Evolutionary conservation across 1,284 basidiomycete species (phyloP).

Genomic region (Fomes fomentarius): DNA sequence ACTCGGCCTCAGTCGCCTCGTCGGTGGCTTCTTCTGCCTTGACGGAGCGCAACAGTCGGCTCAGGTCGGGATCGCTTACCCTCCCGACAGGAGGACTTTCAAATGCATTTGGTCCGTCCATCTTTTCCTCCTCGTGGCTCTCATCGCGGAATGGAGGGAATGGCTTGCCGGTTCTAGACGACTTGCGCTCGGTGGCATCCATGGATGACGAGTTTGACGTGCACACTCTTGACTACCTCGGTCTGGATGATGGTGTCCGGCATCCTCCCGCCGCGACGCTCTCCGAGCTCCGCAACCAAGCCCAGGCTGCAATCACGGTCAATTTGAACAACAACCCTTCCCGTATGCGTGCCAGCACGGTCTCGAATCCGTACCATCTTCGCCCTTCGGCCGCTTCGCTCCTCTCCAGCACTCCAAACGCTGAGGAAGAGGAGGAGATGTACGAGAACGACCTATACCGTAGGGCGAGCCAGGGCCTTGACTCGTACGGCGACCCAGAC

Average conservation of each 20-base stretch:
- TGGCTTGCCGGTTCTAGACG: constrained; percentile 70
- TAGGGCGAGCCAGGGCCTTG: constrained; percentile 31
- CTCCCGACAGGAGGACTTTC: constrained; percentile 74
- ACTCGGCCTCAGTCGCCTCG: constrained; percentile 70
- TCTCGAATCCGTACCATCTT: constrained; percentile 81
- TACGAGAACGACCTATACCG: constrained; percentile 67
- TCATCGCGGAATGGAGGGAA: constrained; percentile 61
- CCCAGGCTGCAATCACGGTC: constrained; percentile 85
- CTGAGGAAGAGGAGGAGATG: constrained; percentile 71
- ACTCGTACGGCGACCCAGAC: constrained; percentile 56
- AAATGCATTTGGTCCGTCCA: constrained; percentile 85
- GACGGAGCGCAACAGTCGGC: constrained; percentile 74
- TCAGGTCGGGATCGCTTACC: constrained; percentile 85
- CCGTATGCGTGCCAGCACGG: constrained; percentile 85
- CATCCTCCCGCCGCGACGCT: constrained; percentile 80
- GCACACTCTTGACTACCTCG: constrained; percentile 93
- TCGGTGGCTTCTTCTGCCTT: constrained; percentile 61
- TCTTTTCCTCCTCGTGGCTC: constrained; percentile 89
- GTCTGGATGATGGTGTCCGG: constrained; percentile 77
- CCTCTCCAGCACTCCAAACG: constrained; percentile 62
- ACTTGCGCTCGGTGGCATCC: constrained; percentile 77
- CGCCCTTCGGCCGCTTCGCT: constrained; percentile 61
- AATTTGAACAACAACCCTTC: constrained; percentile 74
- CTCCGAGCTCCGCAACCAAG: constrained; percentile 83
- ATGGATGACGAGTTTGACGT: constrained; percentile 90